Evolutionary conservation across 345 rosid species (phyloP).

Genomic region (Stellera chamaejasme): DNA sequence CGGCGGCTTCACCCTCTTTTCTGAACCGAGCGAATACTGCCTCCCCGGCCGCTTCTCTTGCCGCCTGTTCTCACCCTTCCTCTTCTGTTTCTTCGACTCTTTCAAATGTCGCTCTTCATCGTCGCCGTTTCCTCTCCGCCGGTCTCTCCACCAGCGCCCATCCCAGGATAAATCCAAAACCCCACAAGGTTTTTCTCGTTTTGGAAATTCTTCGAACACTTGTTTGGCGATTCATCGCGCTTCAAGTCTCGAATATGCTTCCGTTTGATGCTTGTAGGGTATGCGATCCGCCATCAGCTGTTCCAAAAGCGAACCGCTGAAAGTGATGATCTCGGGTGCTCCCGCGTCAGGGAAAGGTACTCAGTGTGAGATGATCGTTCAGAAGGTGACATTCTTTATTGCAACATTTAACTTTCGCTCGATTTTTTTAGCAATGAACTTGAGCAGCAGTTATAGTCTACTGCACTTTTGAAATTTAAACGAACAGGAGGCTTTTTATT

Average conservation of each 20-base stretch:
- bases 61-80: conserved; percentile 20
- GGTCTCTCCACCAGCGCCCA: conserved; percentile 15
- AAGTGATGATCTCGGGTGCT: conserved; percentile 93
- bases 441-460: too few relatives aligned
- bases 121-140: conserved; percentile 21
- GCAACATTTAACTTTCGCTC: not conserved
- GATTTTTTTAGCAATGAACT: too few relatives aligned
- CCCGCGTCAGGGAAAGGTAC: conserved; percentile 95
- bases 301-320: conserved; percentile 52
- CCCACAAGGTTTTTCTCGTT: conserved; percentile 26
- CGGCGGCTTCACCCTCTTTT: conserved; percentile 22
- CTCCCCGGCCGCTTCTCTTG: conserved; percentile 18
- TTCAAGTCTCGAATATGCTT: not conserved
- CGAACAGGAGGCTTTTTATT: too few relatives aligned
- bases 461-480: too few relatives aligned
- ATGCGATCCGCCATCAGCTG: conserved; percentile 38
- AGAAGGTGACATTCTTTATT: conserved; percentile 37
- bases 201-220: not conserved
- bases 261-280: conserved; percentile 9
- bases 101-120: conserved; percentile 12
- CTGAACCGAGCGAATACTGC: conserved; percentile 17
- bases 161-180: conserved; percentile 15
- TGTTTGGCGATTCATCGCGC: not conserved
- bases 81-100: conserved; percentile 21
- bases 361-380: conserved; percentile 74